These are phyloP conservation scores for Venturia asperata DNA, from an alignment of 2,329 filamentous ascomycete species.

Conservation along the genomic window DNA sequence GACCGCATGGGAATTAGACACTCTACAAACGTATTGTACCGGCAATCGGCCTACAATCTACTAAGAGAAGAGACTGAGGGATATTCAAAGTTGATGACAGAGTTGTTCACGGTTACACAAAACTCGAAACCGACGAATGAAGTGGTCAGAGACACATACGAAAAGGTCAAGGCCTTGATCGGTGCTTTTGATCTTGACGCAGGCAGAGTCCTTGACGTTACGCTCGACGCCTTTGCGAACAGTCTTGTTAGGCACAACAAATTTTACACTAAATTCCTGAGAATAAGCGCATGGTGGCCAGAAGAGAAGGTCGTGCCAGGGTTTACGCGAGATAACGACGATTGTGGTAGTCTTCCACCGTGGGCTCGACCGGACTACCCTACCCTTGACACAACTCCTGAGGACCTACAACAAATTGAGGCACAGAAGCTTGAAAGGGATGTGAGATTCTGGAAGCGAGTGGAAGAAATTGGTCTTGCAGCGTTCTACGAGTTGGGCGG, in stretches of 20 bases:
- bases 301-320: constrained; percentile 50
- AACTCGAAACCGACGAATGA: constrained; percentile 66
- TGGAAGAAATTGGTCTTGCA: constrained; percentile 66
- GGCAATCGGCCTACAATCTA: constrained; percentile 94
- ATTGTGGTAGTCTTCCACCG: constrained; percentile 61
- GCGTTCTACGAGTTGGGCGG: constrained; percentile 88
- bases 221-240: constrained; percentile 88
- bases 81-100: constrained; percentile 91
- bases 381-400: constrained; percentile 35
- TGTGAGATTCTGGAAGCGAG: constrained; percentile 69
- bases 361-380: constrained; percentile 64
- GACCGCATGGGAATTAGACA: constrained; percentile 75
- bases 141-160: constrained; percentile 76
- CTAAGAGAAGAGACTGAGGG: constrained; percentile 93
- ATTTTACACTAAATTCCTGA: constrained; percentile 89
- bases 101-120: constrained; percentile 84
- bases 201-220: constrained; percentile 87
- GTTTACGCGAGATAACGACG: constrained; percentile 36
- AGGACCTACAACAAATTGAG: constrained; percentile 34
- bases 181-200: constrained; percentile 97
- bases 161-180: constrained; percentile 87
- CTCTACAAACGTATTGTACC: constrained; percentile 86
- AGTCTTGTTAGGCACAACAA: constrained; percentile 86
- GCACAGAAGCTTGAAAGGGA: constrained; percentile 68
- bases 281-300: constrained; percentile 96